phyloP scores from a whole-genome alignment of 2,329 filamentous ascomycete genomes.

The Capronia americana region DNA sequence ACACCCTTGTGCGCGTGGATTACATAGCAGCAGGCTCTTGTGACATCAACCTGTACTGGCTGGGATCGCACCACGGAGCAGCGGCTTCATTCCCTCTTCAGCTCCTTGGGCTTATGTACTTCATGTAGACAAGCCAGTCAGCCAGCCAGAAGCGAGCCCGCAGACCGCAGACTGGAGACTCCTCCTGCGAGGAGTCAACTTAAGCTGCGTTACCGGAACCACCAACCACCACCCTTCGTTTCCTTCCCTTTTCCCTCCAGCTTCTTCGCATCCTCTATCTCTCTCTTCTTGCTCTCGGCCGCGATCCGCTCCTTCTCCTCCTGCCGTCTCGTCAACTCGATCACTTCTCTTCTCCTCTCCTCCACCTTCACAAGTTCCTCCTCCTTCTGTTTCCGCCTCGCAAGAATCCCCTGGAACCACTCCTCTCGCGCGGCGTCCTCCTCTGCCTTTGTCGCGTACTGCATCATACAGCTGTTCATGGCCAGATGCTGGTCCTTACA shows the following conservation, averaged over 20 bases:
- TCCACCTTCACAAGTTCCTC: conserved; percentile 56
- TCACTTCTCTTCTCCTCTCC: conserved; percentile 50
- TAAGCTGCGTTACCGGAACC: conserved; percentile 1
- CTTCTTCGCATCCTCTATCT: conserved; percentile 24
- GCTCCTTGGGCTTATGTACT: background rate
- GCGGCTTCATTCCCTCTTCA: background rate
- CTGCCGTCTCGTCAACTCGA: conserved; percentile 40
- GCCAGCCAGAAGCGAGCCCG: background rate
- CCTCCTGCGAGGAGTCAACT: background rate
- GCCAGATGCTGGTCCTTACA: conserved; percentile 78
- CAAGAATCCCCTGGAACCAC: conserved; percentile 82
- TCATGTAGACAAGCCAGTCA: background rate
- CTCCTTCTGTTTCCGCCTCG: conserved; percentile 72
- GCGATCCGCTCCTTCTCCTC: conserved; percentile 37
- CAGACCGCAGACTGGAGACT: background rate
- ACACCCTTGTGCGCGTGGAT: background rate
- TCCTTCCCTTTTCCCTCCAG: conserved; percentile 26
- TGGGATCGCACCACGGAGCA: background rate
- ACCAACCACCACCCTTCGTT: conserved; percentile 24
- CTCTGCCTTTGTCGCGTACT: conserved; percentile 82
- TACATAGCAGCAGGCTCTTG: background rate
- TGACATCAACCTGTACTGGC: background rate
- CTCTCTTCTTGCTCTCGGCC: conserved; percentile 28
- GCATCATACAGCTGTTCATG: conserved; percentile 97
- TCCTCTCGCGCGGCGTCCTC: conserved; percentile 89